Evolutionary conservation across 2,329 filamentous ascomycete genomes (phyloP), one percentile per base, ranked within the genome.

Genomic region (Cordyceps tenuipes): DNA sequence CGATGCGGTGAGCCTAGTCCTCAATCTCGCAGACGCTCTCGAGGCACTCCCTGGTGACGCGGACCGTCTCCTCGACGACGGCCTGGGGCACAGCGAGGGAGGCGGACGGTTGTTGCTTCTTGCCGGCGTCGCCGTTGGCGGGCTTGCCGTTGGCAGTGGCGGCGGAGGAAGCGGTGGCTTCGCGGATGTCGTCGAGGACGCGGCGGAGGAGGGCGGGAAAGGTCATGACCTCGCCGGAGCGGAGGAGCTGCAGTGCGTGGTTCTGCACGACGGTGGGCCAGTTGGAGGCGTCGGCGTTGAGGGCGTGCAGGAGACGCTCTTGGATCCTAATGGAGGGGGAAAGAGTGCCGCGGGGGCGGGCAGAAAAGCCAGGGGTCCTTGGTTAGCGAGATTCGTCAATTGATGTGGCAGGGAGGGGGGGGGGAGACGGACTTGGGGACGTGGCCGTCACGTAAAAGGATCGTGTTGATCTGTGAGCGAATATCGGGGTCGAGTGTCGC

Each of bases 21-120:
- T 73, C 72, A 41, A 75, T 68, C 51, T 75, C 74, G 62, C 71
- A 74, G 23, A 83, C 75, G 43, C 73, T 69, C 63, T 85, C 83
- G 47, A 87, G 73, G 63, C 79, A 79, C 65, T 86, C 83, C 61
- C 79, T 76, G 31, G 84, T 84, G 36, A 82, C 75, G 64, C 78
- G 78, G n/a, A 87, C 73, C 5, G 83, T 83, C 64, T 88, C 82
- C 29, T 86, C 81, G 15, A 87, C 72, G n/a, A 86, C 82, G 2
- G 75, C 68, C 59, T 79, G 76, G 13, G 86, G 84, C 47, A 88
- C 70, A 49, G n/a, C 31, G 31, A 10, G 23, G 23, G 4, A 23
- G 23, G 23, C 3, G 23, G 23, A n/a, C n/a, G 23, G 23, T 23
- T 3, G 29, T n/a, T n/a, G n/a, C n/a, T n/a, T n/a, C 21, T 26